A percentile compares a stretch with the other conserved stretches of the same genome.
These are phyloP conservation scores for Psilocybe tampanensis DNA, from an alignment of 768 basidiomycete species.

Conservation along the genomic window DNA sequence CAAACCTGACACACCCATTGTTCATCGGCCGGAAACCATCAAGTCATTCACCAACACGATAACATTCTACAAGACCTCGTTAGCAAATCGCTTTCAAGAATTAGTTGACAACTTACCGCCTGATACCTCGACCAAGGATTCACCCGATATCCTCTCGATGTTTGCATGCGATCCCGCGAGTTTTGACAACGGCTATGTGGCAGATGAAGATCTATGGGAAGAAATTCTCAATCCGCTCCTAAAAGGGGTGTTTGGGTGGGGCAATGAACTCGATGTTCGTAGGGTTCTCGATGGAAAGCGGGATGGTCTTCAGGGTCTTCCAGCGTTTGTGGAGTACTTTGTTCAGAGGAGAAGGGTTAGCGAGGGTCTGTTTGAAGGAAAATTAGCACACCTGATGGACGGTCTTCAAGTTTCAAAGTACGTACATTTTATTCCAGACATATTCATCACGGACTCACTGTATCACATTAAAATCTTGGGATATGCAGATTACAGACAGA, in stretches of 20 bases:
- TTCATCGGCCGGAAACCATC: no score
- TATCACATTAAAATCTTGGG: no score
- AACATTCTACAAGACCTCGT: no score
- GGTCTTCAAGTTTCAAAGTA: constrained; percentile 9
- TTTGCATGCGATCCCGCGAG: not conserved
- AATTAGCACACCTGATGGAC: constrained; percentile 20
- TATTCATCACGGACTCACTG: not conserved
- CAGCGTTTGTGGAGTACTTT: constrained; percentile 23
- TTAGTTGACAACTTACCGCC: no score
- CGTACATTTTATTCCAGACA: not conserved
- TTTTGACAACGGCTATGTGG: constrained; percentile 7
- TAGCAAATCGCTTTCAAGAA: no score
- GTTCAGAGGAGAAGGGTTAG: constrained; percentile 18
- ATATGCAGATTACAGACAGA: no score
- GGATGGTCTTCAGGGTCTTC: constrained; percentile 23
- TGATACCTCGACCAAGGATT: no score
- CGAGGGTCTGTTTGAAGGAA: constrained; percentile 26
- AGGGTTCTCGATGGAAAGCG: constrained; percentile 16
- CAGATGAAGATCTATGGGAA: constrained; percentile 26
- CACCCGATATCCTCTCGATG: no score
- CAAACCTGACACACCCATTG: no score
- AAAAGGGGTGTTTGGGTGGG: constrained; percentile 23
- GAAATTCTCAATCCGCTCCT: constrained; percentile 18
- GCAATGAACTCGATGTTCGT: constrained; percentile 14
- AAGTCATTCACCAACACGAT: no score